Base-by-base conservation (phyloP, 768 basidiomycete species). In the Lactarius trivialis region DNA sequence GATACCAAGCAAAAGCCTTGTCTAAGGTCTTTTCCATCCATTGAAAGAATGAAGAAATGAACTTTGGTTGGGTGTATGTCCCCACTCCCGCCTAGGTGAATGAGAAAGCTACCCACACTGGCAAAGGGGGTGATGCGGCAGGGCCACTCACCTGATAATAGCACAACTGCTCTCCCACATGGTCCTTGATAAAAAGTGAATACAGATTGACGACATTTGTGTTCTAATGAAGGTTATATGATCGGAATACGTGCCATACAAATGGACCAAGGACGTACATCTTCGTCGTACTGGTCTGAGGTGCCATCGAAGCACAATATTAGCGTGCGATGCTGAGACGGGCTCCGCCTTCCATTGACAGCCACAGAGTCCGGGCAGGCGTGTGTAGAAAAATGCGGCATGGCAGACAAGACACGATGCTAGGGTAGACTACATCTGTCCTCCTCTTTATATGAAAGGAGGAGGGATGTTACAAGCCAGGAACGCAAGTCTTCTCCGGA, bases 1-100 rank as follows among this genome's bases (percentile, higher is more conserved):
- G 75, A 68, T 85, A 89, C 88, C 86, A 89, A 24, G 89, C 90
- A 60, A 90, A 73, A 0, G 86, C 89, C 52, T 80, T 71, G 66
- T 92, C 90, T 41, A 85, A 62, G 15, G 85, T 69, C 68, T 83
- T 84, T 8, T 86, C 88, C 0, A 76, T 66, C 81, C 82, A 81
- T 48, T 76, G 71, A 65, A 81, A n/a, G 14, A 84, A 2, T 1
- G 87, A 85, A 1, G 83, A 81, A 21, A 89, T 84, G 17, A 82
- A 78, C 0, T 87, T 85, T 1, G 88, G 85, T 77, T 76, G 69
- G 77, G 84, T 74, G 73, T n/a, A n/a, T n/a, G n/a, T n/a, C n/a
- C n/a, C n/a, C n/a, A n/a, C n/a, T n/a, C n/a, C n/a, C n/a, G n/a
- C n/a, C n/a, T n/a, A 48, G 17, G 33, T 12, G 14, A 39, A 30